A percentile compares a stretch with the other conserved stretches of the same genome.
phyloP scores from a whole-genome alignment of 345 rosid species.

The Pistacia atlantica region DNA sequence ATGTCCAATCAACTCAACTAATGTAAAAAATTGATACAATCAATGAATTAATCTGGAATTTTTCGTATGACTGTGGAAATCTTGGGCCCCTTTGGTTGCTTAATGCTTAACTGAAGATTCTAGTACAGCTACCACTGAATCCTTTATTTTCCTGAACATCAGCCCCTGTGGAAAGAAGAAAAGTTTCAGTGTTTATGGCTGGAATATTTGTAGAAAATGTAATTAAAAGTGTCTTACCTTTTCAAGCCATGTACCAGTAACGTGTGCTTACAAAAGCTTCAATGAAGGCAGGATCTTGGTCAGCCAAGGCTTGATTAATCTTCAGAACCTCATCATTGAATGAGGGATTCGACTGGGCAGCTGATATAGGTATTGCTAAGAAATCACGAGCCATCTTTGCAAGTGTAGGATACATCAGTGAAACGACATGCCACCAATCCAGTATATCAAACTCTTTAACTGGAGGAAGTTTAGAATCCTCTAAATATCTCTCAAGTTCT shows the following conservation, averaged over 20 bases:
- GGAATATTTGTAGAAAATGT: too few relatives aligned
- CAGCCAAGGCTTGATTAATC: background rate
- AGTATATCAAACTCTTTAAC: slow-evolving; percentile 5
- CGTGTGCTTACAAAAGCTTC: background rate
- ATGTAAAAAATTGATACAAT: too few relatives aligned
- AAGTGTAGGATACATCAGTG: slow-evolving; percentile 3
- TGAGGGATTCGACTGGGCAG: background rate
- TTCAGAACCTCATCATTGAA: background rate
- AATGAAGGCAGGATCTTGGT: background rate
- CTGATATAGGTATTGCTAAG: background rate
- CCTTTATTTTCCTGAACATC: too few relatives aligned
- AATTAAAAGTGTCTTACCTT: too few relatives aligned
- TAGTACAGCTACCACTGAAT: too few relatives aligned
- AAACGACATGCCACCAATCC: slow-evolving; percentile 16
- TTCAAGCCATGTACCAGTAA: background rate
- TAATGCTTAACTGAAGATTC: too few relatives aligned
- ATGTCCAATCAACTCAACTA: too few relatives aligned
- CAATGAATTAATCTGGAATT: too few relatives aligned
- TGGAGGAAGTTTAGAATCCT: background rate
- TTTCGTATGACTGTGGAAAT: too few relatives aligned
- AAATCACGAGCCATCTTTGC: slow-evolving; percentile 19
- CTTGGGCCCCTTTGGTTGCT: too few relatives aligned
- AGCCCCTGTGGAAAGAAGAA: too few relatives aligned
- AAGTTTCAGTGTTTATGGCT: too few relatives aligned
- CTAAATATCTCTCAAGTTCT: slow-evolving; percentile 16